Evolutionary conservation across 345 rosid species (phyloP), one percentile per base, ranked within the genome.

Genomic region (Citrus mangshanensis): DNA sequence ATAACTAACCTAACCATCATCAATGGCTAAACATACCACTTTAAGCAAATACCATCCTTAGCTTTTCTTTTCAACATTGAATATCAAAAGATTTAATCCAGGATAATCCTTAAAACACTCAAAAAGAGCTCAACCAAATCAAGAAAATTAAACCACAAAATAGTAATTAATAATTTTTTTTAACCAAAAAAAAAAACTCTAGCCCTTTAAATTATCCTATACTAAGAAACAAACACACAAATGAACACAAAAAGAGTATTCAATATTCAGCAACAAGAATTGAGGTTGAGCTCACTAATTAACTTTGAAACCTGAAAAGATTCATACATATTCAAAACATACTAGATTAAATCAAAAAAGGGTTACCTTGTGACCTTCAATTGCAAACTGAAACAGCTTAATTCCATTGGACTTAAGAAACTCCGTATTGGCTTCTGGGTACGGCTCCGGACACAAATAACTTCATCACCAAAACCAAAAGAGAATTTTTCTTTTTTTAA

Each of bases 391-490:
- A 67, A 88, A 91, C 69, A 92, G 94, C 89, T 69, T 90, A 84
- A 96, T 90, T 62, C 91, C 97, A 73, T 89, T 90, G 75, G 92
- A 87, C 87, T 91, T 94, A 19, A 94, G 91, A 63, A 94, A 96
- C 82, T 89, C 93, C 82, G 49, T 79, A 80, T 90, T 92, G 81
- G 79, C 81, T 83, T 91, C 98, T 49, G 98, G 92, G 77, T 96
- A 96, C 8, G 91, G 85, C 90, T 96, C 99, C 42, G 99, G 97
- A 77, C 99, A 96, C 82, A 96, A 61, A 77, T 86, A 92, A 87
- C 99, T 96, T 78, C 76, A 74, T 35, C 42, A 73, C 49, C 38
- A 70, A 55, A 73, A 38, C 28, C 24, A 54, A 54, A 18, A 54
- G 22, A 35, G 19, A 5, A 32, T 32, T 32, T 16, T 16, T 51